Evolutionary conservation across 2,329 filamentous ascomycete species (phyloP).

Genomic region (Nemania serpens): DNA sequence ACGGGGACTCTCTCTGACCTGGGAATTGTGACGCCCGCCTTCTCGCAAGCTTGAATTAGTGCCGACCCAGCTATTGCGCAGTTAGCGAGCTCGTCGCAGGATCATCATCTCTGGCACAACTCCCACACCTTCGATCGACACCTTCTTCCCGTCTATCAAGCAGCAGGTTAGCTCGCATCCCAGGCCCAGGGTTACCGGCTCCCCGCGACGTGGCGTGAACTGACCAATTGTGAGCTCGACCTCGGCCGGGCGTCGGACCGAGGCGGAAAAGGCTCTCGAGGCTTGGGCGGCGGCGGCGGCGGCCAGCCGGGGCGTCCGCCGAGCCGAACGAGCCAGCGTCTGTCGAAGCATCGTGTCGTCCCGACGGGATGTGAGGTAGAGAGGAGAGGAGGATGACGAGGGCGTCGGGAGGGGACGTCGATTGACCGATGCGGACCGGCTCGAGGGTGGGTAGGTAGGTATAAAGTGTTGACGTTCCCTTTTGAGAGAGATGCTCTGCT

Average conservation of each 20-base stretch:
- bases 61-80: slow-evolving; percentile 79
- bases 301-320: slow-evolving; percentile 63
- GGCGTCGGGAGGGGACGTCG: slow-evolving; percentile 15
- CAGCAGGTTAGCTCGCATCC: slow-evolving; percentile 30
- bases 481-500: neutral
- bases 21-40: slow-evolving; percentile 87
- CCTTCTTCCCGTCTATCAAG: slow-evolving; percentile 96
- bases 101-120: neutral
- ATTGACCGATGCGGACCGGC: slow-evolving; percentile 27
- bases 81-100: slow-evolving; percentile 42
- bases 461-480: slow-evolving; percentile 34
- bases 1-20: slow-evolving; percentile 57
- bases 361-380: slow-evolving; percentile 53
- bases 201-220: too few species aligned
- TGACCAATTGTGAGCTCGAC: slow-evolving; percentile 95
- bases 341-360: slow-evolving; percentile 72
- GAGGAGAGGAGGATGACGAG: slow-evolving; percentile 36
- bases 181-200: too few species aligned
- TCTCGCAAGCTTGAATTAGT: slow-evolving; percentile 98
- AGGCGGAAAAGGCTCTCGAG: slow-evolving; percentile 81
- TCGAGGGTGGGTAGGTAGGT: neutral
- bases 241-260: slow-evolving; percentile 78
- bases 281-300: slow-evolving; percentile 60
- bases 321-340: slow-evolving; percentile 69
- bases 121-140: slow-evolving; percentile 87